Base-by-base conservation (phyloP, 2,329 filamentous ascomycete species). In the Diaporthe australafricana region DNA sequence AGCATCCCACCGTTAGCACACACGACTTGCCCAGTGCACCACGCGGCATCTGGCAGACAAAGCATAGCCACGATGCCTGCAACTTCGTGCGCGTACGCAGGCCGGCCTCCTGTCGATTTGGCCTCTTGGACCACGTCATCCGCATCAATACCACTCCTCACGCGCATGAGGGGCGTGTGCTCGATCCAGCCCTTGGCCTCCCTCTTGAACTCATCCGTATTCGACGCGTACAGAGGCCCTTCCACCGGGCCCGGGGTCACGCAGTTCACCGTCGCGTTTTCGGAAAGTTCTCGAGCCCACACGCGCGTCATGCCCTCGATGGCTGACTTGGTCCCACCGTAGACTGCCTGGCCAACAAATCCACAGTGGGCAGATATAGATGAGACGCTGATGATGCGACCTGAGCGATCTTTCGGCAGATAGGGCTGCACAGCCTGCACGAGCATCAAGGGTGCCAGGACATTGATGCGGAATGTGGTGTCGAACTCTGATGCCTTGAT, bases 1-100 rank as follows among this genome's bases (percentile, higher is more conserved):
- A 84, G 68, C 89, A 94, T 91, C 7, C 94, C 94, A 1, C 94
- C 94, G 79, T 96, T 96, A 7, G 93, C 93, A 82, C 91, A 93
- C 6, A 96, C 88, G 22, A 95, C 91, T 80, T 92, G 92, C 1
- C 94, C 94, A 0, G 93, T 96, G 78, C 90, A 92, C 93, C 93
- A 96, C 9, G 85, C 88, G n/a, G 89, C 87, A 79, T 96, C 94
- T 5, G 86, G 85, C 4, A 88, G 87, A 78, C 92, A 94, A 22
- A 95, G 82, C 92, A 95, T 94, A 1, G 88, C 92, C 22, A 95
- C 90, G 8, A 94, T 88, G 0, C 93, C 93, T 0, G 92, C 93
- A 80, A 96, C 86, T 83, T 96, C 93, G 62, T 86, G 83, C 38
- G 90, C 88, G 78, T 93, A 93, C 2, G 87, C 93, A 4, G 88